Base-by-base conservation (phyloP, 2,329 filamentous ascomycete genomes). In the Zymoseptoria pseudotritici region DNA sequence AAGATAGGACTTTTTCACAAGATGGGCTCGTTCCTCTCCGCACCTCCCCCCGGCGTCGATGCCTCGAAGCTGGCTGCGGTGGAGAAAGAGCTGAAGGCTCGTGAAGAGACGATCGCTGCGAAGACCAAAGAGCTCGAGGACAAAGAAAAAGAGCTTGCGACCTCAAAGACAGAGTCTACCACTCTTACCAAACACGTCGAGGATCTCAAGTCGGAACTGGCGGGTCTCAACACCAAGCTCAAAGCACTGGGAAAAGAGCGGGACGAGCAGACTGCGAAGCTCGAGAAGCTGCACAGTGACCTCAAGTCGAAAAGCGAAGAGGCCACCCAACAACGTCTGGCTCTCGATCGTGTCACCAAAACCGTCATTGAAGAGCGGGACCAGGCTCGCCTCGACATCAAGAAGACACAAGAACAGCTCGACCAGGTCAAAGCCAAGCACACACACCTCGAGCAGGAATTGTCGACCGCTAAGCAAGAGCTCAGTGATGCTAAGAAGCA, bases 301-400 rank as follows among this genome's bases (percentile, higher is more conserved):
- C 21, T 58, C 36, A 57, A 53, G 51, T 26, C n/a, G 17, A 53
- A 54, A 46, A 54, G 52, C 20, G 52, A 31, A 21, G 59, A 59
- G 9, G 58, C 54, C 46, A 55, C 61, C 11, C 54, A 61, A 24
- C 53, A 56, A 31, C 50, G 57, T 24, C 54, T 56, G 13, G 61
- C 61, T 13, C 58, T 59, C 58, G 65, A 66, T 46, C 61, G 65
- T 50, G 63, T 66, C 50, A 60, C 61, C 20, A 57, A 65, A 54
- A 59, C 58, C 22, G 62, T 65, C 57, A 65, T 61, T 20, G 61
- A 65, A 50, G 65, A 66, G 58, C 65, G 65, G 17, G 65, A 66
- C 29, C 63, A 65, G 24, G 63, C 65, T 7, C 63, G 65, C 29
- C 61, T 59, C 50, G 63, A 66, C 58, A 58, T 66, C 51, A 60